Evolutionary conservation across 768 basidiomycete species (phyloP).

Genomic region (Trametes gibbosa): DNA sequence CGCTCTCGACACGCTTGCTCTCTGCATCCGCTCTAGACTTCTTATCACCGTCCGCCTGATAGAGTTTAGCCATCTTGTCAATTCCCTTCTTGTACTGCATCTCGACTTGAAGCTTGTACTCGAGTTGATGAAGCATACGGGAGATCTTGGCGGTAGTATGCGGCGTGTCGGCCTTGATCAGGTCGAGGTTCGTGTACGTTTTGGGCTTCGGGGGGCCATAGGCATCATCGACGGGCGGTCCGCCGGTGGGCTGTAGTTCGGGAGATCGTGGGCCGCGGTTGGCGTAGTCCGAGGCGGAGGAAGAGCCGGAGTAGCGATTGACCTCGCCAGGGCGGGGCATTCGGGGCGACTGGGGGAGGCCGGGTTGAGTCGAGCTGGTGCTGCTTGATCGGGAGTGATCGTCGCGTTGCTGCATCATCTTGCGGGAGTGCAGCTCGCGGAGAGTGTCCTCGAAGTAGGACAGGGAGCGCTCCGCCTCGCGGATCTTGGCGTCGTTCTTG

Average conservation of each 20-base stretch:
- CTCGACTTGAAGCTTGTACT: slow-evolving; percentile 99
- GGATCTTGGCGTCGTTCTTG: slow-evolving; percentile 80
- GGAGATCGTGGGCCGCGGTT: slow-evolving; percentile 23
- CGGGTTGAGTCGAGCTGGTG: slow-evolving; percentile 20
- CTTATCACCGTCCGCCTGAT: slow-evolving; percentile 96
- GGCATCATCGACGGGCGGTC: slow-evolving; percentile 28
- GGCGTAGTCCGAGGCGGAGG: slow-evolving; percentile 18
- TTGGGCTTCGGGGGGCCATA: slow-evolving; percentile 50
- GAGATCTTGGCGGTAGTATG: slow-evolving; percentile 96
- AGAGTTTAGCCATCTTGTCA: slow-evolving; percentile 98
- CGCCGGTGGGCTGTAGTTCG: slow-evolving; percentile 28
- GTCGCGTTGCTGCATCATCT: slow-evolving; percentile 54
- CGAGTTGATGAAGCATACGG: slow-evolving; percentile 96
- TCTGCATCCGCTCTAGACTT: slow-evolving; percentile 91
- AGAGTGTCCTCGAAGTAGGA: slow-evolving; percentile 87
- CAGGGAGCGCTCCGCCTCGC: slow-evolving; percentile 79
- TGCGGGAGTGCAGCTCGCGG: slow-evolving; percentile 77
- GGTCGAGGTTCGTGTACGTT: slow-evolving; percentile 82
- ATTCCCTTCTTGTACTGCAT: slow-evolving; percentile 97
- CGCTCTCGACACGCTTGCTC: slow-evolving; percentile 90
- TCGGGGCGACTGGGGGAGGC: slow-evolving; percentile 23
- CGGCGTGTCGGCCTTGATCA: slow-evolving; percentile 97
- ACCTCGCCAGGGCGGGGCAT: slow-evolving; percentile 13
- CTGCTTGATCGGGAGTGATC: slow-evolving; percentile 55
- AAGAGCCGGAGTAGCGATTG: slow-evolving; percentile 18